Percentiles rank a stretch among this genome's conserved stretches.
These are phyloP conservation scores for Aspergillus viridinutans DNA, from an alignment of 2,329 filamentous ascomycete genomes.

Conservation along the genomic window DNA sequence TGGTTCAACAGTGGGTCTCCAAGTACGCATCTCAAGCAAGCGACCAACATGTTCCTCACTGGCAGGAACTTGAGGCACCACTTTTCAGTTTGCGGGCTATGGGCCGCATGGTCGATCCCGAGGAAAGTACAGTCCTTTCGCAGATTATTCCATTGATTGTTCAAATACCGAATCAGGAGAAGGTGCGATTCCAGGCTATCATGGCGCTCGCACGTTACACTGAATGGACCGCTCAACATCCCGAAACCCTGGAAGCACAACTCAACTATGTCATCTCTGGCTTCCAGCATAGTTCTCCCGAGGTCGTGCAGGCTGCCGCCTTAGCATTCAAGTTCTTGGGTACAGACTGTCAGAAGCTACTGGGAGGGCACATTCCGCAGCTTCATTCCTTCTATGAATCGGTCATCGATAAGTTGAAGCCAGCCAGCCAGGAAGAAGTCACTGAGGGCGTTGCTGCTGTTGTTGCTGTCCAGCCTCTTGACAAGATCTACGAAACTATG, in stretches of 20 bases:
- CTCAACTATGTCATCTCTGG: conserved; percentile 94
- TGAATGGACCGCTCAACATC: conserved; percentile 93
- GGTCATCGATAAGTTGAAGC: conserved; percentile 79
- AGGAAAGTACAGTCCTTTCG: conserved; percentile 81
- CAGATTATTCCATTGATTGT: conserved; percentile 91
- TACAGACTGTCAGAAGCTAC: conserved; percentile 82
- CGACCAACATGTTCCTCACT: conserved; percentile 75
- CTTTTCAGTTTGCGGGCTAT: conserved; percentile 94
- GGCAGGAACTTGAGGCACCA: conserved; percentile 94
- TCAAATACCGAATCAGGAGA: conserved; percentile 92
- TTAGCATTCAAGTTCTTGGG: conserved; percentile 97
- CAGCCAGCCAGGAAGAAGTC: conserved; percentile 86
- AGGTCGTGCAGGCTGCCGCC: conserved; percentile 86
- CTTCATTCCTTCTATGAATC: conserved; percentile 90
- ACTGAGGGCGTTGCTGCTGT: conserved; percentile 94
- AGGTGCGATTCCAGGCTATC: conserved; percentile 96
- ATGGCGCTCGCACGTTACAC: conserved; percentile 97
- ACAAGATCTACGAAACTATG: conserved; percentile 76
- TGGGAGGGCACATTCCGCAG: conserved; percentile 77
- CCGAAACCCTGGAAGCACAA: conserved; percentile 85
- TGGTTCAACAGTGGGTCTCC: conserved; percentile 84
- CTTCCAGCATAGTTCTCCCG: conserved; percentile 81
- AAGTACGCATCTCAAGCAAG: conserved; percentile 73
- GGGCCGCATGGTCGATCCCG: conserved; percentile 89
- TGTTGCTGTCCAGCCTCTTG: conserved; percentile 75